Evolutionary conservation across 257 asterid species (phyloP).

Genomic region (Gynochthodes officinalis): DNA sequence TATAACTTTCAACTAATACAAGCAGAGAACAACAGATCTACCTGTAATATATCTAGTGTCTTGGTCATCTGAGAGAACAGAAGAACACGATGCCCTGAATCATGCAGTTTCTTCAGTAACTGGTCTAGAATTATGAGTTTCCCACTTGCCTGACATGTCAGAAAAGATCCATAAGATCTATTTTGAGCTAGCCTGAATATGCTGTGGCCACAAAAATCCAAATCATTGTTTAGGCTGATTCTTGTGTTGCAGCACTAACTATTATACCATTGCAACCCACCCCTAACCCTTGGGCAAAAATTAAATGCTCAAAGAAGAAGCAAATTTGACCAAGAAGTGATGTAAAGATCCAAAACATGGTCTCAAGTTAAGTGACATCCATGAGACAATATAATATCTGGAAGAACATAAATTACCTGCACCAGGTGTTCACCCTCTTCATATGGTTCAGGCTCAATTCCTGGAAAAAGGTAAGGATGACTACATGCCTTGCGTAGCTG

Average conservation of each 20-base stretch:
- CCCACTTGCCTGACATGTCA: slow-evolving; percentile 72
- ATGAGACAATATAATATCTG: neutral
- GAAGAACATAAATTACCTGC: slow-evolving; percentile 45
- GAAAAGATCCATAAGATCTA: slow-evolving; percentile 8
- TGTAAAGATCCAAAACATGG: neutral
- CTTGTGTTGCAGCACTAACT: neutral
- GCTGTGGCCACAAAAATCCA: neutral
- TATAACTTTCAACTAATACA: neutral
- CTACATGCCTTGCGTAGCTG: slow-evolving; percentile 97
- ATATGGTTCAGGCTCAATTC: slow-evolving; percentile 97
- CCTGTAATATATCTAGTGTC: slow-evolving; percentile 92
- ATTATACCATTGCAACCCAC: neutral
- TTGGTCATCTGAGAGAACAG: slow-evolving; percentile 97
- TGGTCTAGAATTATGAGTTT: slow-evolving; percentile 79
- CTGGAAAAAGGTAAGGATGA: slow-evolving; percentile 95
- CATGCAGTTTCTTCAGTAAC: slow-evolving; percentile 67
- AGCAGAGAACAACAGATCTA: slow-evolving; percentile 20
- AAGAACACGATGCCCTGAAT: slow-evolving; percentile 72
- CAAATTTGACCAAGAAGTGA: neutral
- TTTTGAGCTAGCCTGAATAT: neutral
- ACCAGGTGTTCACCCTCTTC: slow-evolving; percentile 98
- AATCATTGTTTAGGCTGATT: neutral
- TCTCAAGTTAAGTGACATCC: neutral
- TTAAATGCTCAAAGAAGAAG: neutral
- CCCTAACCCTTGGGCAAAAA: neutral